Conservation (phyloP, 2,329 filamentous ascomycete genomes). For the Exophiala dermatitidis region DNA sequence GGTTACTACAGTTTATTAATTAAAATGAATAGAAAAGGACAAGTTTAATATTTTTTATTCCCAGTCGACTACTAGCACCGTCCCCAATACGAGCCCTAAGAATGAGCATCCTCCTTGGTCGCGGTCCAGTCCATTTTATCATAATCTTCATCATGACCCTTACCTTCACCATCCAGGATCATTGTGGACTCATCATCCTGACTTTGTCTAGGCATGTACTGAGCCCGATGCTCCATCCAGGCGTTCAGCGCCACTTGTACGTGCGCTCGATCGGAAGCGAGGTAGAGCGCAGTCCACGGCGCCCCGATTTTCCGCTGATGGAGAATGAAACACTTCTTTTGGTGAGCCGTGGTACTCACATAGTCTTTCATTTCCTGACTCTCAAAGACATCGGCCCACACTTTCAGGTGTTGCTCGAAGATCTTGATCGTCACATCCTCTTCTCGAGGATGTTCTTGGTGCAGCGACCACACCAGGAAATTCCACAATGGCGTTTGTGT, state of each 20-base stretch:
- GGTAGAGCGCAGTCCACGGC: slow-evolving; percentile 5
- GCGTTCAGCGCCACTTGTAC: neutral
- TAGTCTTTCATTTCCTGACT: neutral
- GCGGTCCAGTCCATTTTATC: no score
- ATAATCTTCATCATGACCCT: no score
- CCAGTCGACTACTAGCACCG: no score
- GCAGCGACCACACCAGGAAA: slow-evolving; percentile 12
- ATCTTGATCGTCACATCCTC: slow-evolving; percentile 9
- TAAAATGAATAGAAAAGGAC: no score
- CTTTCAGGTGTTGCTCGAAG: slow-evolving; percentile 9
- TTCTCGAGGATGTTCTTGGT: neutral
- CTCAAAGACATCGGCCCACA: slow-evolving; percentile 12
- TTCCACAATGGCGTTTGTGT: slow-evolving; percentile 2
- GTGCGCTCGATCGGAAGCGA: neutral
- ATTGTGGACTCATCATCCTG: neutral
- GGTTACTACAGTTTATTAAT: no score
- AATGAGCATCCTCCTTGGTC: no score
- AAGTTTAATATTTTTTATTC: no score
- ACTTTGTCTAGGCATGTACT: neutral
- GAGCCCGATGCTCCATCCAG: neutral
- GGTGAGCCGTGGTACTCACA: neutral
- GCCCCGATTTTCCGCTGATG: neutral
- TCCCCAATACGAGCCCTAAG: no score
- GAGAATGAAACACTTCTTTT: neutral
- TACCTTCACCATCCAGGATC: neutral